Conservation (phyloP, 495 filamentous ascomycete species). For the Lasiosphaeria ovina region DNA sequence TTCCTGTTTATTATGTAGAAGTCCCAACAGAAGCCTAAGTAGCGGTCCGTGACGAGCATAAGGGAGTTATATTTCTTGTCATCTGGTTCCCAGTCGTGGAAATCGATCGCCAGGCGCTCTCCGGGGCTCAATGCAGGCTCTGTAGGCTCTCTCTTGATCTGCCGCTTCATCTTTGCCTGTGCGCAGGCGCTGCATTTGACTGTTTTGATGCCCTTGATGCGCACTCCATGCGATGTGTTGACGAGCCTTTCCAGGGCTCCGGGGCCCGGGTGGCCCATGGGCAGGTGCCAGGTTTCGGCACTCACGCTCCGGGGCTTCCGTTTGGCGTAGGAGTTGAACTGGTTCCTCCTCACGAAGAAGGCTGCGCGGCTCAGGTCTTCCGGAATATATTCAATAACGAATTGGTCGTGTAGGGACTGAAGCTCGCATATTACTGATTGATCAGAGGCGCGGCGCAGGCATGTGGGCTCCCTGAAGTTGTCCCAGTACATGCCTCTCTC, state of each 20-base stretch:
- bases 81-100: not conserved
- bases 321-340: not conserved
- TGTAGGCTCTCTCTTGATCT: constrained; percentile 1
- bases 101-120: not conserved
- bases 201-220: constrained; percentile 1
- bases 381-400: not conserved
- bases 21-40: not conserved
- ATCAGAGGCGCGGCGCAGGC: not conserved
- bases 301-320: not conserved
- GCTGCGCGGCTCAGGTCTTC: not conserved
- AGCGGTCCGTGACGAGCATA: not conserved
- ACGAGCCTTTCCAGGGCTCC: constrained; percentile 1
- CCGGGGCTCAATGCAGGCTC: too few species aligned
- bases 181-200: constrained; percentile 3
- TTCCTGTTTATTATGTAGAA: not conserved
- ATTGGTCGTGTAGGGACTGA: not conserved
- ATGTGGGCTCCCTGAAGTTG: not conserved
- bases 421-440: not conserved
- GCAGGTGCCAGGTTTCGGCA: not conserved
- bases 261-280: constrained; percentile 6
- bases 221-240: not conserved
- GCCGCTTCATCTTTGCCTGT: not conserved
- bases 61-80: not conserved
- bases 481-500: constrained; percentile 1
- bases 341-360: not conserved